These are phyloP conservation scores for Pichia membranifaciens DNA, from an alignment of 805 yeast species.

Conservation along the genomic window DNA sequence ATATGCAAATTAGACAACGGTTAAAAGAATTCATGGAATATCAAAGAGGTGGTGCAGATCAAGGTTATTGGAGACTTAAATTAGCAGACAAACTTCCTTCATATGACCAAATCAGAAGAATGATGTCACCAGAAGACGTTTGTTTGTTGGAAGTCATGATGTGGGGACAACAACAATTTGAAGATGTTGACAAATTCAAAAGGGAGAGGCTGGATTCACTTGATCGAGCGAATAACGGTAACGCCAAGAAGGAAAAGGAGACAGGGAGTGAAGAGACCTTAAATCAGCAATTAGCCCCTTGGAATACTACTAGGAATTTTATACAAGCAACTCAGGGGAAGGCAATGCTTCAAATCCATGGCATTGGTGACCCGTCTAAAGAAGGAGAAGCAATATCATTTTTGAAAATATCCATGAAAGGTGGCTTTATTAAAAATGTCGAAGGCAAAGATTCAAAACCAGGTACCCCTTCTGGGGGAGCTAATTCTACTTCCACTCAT, in stretches of 20 bases:
- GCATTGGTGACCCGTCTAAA: conserved; percentile 93
- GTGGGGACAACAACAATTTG: conserved; percentile 81
- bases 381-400: conserved; percentile 86
- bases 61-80: conserved; percentile 90
- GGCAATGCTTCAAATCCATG: conserved; percentile 91
- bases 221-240: conserved; percentile 12
- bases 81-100: conserved; percentile 60
- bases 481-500: conserved; percentile 44
- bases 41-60: conserved; percentile 89
- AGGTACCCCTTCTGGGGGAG: conserved; percentile 12
- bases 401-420: conserved; percentile 88
- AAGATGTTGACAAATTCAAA: conserved; percentile 63
- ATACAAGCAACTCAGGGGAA: conserved; percentile 93
- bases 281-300: conserved; percentile 84
- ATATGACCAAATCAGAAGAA: conserved; percentile 69
- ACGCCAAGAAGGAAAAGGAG: conserved; percentile 22
- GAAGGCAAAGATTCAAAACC: conserved; percentile 16
- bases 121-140: conserved; percentile 90
- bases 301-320: conserved; percentile 91
- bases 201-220: conserved; percentile 31
- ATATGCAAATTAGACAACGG: conserved; percentile 94
- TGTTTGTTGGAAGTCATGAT: conserved; percentile 86
- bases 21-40: conserved; percentile 97
- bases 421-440: conserved; percentile 54
- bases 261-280: conserved; percentile 49